Evolutionary conservation across 768 basidiomycete genomes (phyloP).

Genomic region (Psilocybe azurescens): DNA sequence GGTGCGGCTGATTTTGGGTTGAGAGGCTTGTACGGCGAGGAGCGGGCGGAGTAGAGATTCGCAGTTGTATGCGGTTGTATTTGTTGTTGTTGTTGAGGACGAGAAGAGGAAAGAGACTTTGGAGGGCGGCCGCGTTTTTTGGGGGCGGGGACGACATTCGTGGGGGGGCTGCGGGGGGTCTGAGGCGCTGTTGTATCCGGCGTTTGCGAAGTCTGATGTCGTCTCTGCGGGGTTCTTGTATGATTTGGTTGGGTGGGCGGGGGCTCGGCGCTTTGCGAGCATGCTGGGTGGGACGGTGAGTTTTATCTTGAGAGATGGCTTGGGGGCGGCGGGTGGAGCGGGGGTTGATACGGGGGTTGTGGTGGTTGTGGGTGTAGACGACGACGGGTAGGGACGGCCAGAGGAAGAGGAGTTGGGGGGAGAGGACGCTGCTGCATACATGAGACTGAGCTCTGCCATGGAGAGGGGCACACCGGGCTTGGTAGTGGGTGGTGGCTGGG

Average conservation of each 20-base stretch:
- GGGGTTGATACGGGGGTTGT: neutral
- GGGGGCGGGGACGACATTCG: conserved; percentile 23
- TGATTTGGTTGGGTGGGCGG: conserved; percentile 26
- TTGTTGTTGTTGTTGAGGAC: conserved; percentile 23
- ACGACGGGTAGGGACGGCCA: conserved; percentile 28
- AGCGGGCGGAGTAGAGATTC: neutral
- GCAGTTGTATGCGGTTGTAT: neutral
- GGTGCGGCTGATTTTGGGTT: neutral
- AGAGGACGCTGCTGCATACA: conserved; percentile 32
- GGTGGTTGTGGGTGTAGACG: conserved; percentile 28
- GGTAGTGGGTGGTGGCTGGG: conserved; percentile 13
- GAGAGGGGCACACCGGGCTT: conserved; percentile 32
- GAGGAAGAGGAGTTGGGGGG: conserved; percentile 24
- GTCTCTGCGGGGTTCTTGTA: conserved; percentile 34
- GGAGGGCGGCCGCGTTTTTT: conserved; percentile 65
- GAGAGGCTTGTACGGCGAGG: neutral
- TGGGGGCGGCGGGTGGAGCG: conserved; percentile 25
- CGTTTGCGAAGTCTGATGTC: conserved; percentile 45
- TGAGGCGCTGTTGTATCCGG: conserved; percentile 30
- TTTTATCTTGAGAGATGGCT: conserved; percentile 70
- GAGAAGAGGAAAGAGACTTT: conserved; percentile 45
- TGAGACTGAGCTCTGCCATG: conserved; percentile 43
- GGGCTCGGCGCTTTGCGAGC: conserved; percentile 43
- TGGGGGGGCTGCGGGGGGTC: conserved; percentile 12
- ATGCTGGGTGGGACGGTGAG: conserved; percentile 67